Evolutionary conservation across 805 yeast genomes (phyloP).

Genomic region (Hanseniaspora valbyensis): DNA sequence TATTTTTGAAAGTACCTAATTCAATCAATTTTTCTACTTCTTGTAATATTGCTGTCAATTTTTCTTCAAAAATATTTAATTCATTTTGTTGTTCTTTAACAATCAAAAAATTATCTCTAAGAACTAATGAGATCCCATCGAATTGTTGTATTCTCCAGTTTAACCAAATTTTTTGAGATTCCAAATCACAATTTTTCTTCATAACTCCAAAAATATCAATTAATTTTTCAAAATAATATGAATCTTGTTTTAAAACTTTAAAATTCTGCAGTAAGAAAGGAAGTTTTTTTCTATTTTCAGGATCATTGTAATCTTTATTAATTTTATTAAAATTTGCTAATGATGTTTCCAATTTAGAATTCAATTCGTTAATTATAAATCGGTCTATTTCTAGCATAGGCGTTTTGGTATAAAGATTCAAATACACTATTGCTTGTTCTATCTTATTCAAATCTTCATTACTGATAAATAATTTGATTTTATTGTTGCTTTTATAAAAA

Average conservation of each 20-base stretch:
- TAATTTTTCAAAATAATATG: background rate
- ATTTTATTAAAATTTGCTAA: constrained; percentile 5
- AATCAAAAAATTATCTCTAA: constrained; percentile 23
- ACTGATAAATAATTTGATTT: background rate
- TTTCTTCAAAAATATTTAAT: constrained; percentile 18
- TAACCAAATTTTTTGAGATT: constrained; percentile 49
- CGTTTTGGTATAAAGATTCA: constrained; percentile 6
- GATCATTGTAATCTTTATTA: constrained; percentile 2
- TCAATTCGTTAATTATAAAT: constrained; percentile 10
- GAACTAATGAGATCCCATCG: constrained; percentile 33
- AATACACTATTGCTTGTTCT: background rate
- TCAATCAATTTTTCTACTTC: constrained; percentile 22
- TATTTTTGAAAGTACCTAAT: constrained; percentile 14
- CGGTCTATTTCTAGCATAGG: constrained; percentile 13
- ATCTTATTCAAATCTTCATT: constrained; percentile 1
- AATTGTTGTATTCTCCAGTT: constrained; percentile 49
- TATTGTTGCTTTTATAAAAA: constrained; percentile 1
- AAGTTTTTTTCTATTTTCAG: background rate
- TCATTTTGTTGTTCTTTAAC: constrained; percentile 23
- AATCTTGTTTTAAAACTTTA: constrained; percentile 1
- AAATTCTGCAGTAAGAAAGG: constrained; percentile 3
- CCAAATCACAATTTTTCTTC: constrained; percentile 41
- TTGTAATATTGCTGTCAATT: constrained; percentile 17
- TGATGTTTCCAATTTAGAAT: constrained; percentile 6
- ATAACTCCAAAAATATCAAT: constrained; percentile 23